phyloP scores from a whole-genome alignment of 2,329 filamentous ascomycete species.

The Aspergillus floridensis region DNA sequence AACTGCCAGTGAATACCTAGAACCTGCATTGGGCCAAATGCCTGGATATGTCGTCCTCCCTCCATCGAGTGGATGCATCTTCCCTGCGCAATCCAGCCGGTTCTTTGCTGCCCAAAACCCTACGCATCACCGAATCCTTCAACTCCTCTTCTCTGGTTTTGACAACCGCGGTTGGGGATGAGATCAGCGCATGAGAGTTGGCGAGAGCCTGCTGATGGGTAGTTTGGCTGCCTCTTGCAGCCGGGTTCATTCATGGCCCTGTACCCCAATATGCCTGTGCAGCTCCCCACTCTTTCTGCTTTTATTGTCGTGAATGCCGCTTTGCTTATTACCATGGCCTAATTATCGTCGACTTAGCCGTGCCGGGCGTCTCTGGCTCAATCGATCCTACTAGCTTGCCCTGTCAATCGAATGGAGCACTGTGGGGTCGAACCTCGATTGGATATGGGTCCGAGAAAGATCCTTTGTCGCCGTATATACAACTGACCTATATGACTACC shows the following conservation, averaged over 20 bases:
- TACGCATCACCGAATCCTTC: constrained; percentile 15
- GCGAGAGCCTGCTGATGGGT: constrained; percentile 13
- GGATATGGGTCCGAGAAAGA: constrained; percentile 8
- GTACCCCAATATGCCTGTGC: constrained; percentile 12
- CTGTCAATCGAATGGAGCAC: constrained; percentile 11
- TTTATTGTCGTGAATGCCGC: constrained; percentile 13
- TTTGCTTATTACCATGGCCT: constrained; percentile 13
- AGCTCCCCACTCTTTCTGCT: constrained; percentile 13
- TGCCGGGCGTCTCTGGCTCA: constrained; percentile 13
- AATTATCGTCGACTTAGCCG: constrained; percentile 14
- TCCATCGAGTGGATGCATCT: constrained; percentile 19
- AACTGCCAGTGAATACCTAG: constrained; percentile 3
- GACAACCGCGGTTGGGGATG: constrained; percentile 18
- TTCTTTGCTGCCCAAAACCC: constrained; percentile 26
- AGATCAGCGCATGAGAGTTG: constrained; percentile 19
- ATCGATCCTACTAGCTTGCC: constrained; percentile 16
- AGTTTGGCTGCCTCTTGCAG: constrained; percentile 12
- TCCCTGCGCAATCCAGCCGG: constrained; percentile 18
- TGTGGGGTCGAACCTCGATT: constrained; percentile 13
- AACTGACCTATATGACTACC: constrained; percentile 13
- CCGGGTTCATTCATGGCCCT: constrained; percentile 18
- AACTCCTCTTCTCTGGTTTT: constrained; percentile 14
- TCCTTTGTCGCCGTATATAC: constrained; percentile 18
- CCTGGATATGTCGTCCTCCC: constrained; percentile 11
- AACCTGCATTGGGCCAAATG: constrained; percentile 14